phyloP scores from a whole-genome alignment of 306 rosid genomes.

The Delonix regia region DNA sequence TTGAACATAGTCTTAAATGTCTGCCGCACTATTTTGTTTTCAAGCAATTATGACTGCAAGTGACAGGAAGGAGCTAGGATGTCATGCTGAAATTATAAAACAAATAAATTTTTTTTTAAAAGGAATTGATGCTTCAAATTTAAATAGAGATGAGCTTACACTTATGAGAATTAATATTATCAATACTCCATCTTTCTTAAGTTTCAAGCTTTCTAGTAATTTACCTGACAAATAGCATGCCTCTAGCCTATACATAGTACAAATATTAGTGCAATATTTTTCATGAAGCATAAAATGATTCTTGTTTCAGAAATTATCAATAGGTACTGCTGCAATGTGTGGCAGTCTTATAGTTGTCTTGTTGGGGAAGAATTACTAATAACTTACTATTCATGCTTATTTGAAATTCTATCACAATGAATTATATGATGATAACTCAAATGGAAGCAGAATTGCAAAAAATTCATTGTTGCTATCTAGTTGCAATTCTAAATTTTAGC shows the following conservation, averaged over 20 bases:
- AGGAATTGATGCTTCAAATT: neutral
- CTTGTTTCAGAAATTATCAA: neutral
- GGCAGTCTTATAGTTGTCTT: neutral
- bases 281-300: neutral
- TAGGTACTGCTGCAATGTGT: neutral
- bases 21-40: neutral
- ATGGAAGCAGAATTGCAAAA: neutral
- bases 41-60: neutral
- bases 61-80: neutral
- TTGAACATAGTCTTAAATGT: neutral
- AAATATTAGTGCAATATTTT: neutral
- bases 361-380: neutral
- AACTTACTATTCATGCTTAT: neutral
- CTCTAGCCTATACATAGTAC: neutral
- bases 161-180: neutral
- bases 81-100: slow-evolving; percentile 2
- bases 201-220: neutral
- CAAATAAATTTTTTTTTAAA: neutral
- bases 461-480: neutral
- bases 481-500: slow-evolving; percentile 15
- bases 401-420: neutral
- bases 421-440: neutral
- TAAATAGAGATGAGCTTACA: slow-evolving; percentile 5
- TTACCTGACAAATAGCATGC: neutral
- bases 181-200: neutral